These are phyloP conservation scores for Phtheirospermum japonicum DNA, from an alignment of 257 asterid species.

Conservation along the genomic window DNA sequence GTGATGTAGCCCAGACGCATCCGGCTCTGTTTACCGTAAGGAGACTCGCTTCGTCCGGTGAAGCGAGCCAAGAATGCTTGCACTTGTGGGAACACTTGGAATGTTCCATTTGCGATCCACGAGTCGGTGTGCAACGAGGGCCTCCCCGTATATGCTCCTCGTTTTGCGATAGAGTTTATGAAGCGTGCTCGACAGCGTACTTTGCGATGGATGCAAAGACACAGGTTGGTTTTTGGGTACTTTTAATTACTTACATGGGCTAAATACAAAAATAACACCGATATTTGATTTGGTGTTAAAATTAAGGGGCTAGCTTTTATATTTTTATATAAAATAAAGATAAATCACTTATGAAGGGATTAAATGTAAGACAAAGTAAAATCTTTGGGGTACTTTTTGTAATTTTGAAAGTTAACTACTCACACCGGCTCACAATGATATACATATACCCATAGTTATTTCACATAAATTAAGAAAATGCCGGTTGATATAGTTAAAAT, in stretches of 20 bases:
- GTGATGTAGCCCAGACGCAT: conserved; percentile 86
- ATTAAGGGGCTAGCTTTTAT: no score
- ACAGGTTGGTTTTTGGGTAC: conserved; percentile 49
- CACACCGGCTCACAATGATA: no score
- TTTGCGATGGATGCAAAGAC: conserved; percentile 75
- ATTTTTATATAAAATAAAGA: no score
- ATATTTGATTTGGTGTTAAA: no score
- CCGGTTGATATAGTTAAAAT: no score
- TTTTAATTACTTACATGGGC: neutral
- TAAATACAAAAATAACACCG: no score
- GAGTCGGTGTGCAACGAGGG: conserved; percentile 73
- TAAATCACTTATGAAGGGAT: no score
- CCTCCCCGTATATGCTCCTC: conserved; percentile 79
- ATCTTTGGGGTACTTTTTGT: no score
- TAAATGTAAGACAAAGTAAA: no score
- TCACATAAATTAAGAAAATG: no score
- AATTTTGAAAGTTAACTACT: no score
- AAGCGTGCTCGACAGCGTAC: conserved; percentile 82
- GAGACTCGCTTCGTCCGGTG: conserved; percentile 88
- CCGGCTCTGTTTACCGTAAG: conserved; percentile 82
- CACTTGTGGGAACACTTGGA: conserved; percentile 92
- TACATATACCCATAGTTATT: no score
- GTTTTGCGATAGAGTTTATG: conserved; percentile 72
- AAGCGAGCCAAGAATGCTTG: conserved; percentile 93
- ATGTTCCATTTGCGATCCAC: conserved; percentile 92